phyloP scores from a whole-genome alignment of 352 stramenopile genomes.

The Phytophthora fragariaefolia region DNA sequence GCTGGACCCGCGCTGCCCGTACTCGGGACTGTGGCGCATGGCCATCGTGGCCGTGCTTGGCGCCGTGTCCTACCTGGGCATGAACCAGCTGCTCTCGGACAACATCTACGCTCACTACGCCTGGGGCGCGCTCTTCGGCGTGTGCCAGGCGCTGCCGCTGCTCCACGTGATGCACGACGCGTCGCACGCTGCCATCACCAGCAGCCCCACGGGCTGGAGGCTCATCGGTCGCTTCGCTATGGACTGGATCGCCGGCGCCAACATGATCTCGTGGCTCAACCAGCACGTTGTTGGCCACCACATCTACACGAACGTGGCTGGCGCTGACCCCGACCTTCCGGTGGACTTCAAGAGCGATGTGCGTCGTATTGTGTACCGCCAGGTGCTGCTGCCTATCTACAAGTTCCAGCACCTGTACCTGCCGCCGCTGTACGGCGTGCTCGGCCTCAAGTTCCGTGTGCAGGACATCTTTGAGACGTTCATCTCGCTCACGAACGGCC shows the following conservation, averaged over 20 bases:
- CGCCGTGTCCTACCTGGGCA: constrained; percentile 73
- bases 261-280: constrained; percentile 94
- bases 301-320: constrained; percentile 95
- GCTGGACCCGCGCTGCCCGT: constrained; percentile 83
- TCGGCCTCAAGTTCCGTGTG: constrained; percentile 94
- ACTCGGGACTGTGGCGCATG: constrained; percentile 90
- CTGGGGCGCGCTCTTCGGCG: constrained; percentile 85
- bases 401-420: constrained; percentile 95
- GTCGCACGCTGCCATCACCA: constrained; percentile 91
- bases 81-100: constrained; percentile 70
- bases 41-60: constrained; percentile 73
- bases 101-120: constrained; percentile 70
- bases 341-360: constrained; percentile 89
- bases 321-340: constrained; percentile 94
- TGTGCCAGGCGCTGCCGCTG: constrained; percentile 90
- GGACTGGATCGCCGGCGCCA: constrained; percentile 93
- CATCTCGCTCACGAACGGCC: constrained; percentile 84
- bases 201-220: constrained; percentile 73
- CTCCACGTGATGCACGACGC: constrained; percentile 95
- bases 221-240: constrained; percentile 84
- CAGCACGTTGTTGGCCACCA: constrained; percentile 97
- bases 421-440: constrained; percentile 93
- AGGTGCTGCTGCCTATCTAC: constrained; percentile 87
- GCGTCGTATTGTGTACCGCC: constrained; percentile 86
- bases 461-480: constrained; percentile 94